These are phyloP conservation scores for Porcisia deanei DNA, from an alignment of 208 protist species.

Conservation along the genomic window DNA sequence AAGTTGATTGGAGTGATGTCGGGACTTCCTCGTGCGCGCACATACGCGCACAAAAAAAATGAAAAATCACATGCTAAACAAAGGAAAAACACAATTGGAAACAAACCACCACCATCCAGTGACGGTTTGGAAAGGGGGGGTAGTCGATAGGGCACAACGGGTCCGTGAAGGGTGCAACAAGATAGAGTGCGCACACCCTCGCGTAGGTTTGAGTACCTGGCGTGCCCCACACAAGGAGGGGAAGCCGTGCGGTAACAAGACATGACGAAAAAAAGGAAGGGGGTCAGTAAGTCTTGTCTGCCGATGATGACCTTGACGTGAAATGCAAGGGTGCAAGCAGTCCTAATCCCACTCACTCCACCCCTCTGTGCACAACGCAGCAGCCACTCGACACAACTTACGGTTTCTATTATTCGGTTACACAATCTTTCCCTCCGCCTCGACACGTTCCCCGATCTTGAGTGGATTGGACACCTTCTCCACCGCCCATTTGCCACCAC, in stretches of 20 bases:
- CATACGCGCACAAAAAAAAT: too few relatives aligned
- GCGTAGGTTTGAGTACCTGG: background rate
- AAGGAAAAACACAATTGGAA: background rate
- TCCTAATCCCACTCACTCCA: too few relatives aligned
- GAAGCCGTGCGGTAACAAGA: background rate
- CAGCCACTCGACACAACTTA: background rate
- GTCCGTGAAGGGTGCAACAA: slow-evolving; percentile 4
- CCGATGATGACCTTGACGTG: background rate
- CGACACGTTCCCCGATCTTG: slow-evolving; percentile 40
- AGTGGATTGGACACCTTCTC: slow-evolving; percentile 52
- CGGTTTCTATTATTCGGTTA: slow-evolving; percentile 1
- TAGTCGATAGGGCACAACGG: background rate
- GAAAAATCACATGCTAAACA: too few relatives aligned
- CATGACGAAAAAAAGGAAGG: too few relatives aligned
- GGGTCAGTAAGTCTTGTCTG: background rate
- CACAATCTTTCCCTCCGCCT: slow-evolving; percentile 30
- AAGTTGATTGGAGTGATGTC: too few relatives aligned
- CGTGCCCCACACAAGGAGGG: background rate
- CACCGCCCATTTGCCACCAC: slow-evolving; percentile 53
- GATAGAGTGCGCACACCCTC: background rate
- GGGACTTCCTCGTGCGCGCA: background rate
- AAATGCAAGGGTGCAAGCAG: background rate
- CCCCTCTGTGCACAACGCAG: background rate
- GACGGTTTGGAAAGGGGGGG: background rate
- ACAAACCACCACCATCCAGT: background rate